These are phyloP conservation scores for Vicia villosa DNA, from an alignment of 306 rosid species.

Conservation along the genomic window DNA sequence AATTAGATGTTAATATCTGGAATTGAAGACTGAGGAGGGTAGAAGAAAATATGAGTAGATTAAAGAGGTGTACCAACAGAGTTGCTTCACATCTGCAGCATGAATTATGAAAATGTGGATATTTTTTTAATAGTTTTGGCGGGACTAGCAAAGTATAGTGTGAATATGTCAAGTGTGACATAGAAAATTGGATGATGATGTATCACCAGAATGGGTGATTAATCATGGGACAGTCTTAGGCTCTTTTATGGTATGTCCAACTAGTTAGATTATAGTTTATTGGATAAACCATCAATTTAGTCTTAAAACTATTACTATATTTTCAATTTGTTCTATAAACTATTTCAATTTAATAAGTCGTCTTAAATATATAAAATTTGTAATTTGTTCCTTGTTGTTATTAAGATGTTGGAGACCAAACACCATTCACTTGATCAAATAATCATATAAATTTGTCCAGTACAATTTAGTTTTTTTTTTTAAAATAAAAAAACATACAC, in stretches of 20 bases:
- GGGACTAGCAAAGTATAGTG: constrained; percentile 7
- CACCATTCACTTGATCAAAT: no score
- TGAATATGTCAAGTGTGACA: neutral
- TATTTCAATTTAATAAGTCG: no score
- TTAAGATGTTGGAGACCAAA: no score
- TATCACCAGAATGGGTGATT: neutral
- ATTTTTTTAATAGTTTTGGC: constrained; percentile 11
- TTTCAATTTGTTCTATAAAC: no score
- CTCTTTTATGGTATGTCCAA: neutral
- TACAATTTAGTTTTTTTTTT: no score
- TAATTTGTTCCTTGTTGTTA: no score
- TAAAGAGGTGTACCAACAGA: constrained; percentile 14
- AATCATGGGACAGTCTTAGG: neutral
- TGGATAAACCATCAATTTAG: no score
- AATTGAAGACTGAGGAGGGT: neutral
- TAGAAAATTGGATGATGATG: neutral
- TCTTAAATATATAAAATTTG: no score
- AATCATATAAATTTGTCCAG: no score
- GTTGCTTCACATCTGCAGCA: neutral
- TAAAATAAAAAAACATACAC: no score
- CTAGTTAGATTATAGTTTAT: neutral
- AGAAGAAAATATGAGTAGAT: constrained; percentile 14
- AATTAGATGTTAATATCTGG: constrained; percentile 18
- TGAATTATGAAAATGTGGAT: constrained; percentile 17
- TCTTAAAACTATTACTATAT: no score